Base-by-base conservation (phyloP, 2,329 filamentous ascomycete genomes). In the Plectosphaerella sp. region DNA sequence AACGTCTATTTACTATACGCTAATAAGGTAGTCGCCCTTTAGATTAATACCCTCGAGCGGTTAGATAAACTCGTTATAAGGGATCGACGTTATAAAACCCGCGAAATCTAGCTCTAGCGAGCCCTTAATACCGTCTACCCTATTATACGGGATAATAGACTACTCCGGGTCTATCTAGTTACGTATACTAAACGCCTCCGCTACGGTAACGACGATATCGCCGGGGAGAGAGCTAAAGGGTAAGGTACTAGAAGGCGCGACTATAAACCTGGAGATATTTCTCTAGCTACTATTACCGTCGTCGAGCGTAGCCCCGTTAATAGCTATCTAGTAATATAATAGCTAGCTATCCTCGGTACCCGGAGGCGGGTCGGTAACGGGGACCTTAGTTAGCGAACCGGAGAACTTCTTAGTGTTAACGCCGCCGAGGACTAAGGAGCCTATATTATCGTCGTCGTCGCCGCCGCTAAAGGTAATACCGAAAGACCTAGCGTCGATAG, bases 361-460 rank as follows among this genome's bases (percentile, higher is more conserved):
- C 9, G 67, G 56, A 7, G 62, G 67, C 4, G 67, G 60, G 15
- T 74, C 72, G 54, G 83, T 70, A 55, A 86, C 79, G 43, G 82
- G 80, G 1, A 83, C 68, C 48, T 77, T 81, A 56, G 75, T 65
- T 3, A 87, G 74, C 4, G 64, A 61, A 16, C 82, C 83, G 2
- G 68, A 67, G 59, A 74, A 84, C 61, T 83, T 84, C 51, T 68
- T 74, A 3, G 70, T 77, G 58, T 84, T 78, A 47, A 84, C 72
- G 18, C 82, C 81, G 18, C 81, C 81, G 48, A 83, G 84, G 22
- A 84, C 62, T n/a, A 42, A n/a, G 6, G 39, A 42, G 39, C 39
- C 39, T 5, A n/a, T 8, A 18, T 42, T n/a, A n/a, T 16, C 39
- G 25, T 28, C n/a, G n/a, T n/a, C 39, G 39, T 16, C 39, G 16